Evolutionary conservation across 2,329 filamentous ascomycete species (phyloP), one percentile per base, ranked within the genome.

Genomic region (Pseudocercospora fijiensis): DNA sequence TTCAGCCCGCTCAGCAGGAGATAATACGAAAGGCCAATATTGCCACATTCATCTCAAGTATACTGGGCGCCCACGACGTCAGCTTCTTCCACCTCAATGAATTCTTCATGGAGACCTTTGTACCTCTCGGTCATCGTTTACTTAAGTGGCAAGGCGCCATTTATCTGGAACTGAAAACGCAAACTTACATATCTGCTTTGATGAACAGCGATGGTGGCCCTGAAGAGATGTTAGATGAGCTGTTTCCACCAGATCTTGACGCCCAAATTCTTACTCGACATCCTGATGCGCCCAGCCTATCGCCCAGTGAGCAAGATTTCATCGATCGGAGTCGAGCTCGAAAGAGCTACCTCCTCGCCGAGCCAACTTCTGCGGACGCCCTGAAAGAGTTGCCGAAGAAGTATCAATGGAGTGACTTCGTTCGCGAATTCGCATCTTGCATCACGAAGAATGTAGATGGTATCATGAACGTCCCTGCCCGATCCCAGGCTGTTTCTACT

Each of bases 161-260:
- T 26, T 87, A 84, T 68, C 79, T 89, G 13, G 86, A 88, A 65
- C 76, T 89, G 18, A 89, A 89, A 75, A 88, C 87, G 1, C 87
- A 89, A 72, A 85, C 86, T 13, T 89, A 87, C 70, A 85, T 89
- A 61, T 85, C 85, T 3, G 84, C 84, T 3, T 79, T 86, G 70
- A 82, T 84, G 67, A 84, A 82, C 69, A 82, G 81, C 47, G 82
- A 86, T 60, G 81, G 80, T 27, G 79, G 80, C 1, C 82, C 83
- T 56, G 83, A 85, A 20, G 82, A 86, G 47, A 78, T 87, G 27
- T 75, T 89, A 27, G 81, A 84, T 61, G 82, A 86, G 58, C 75
- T 88, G 0, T 89, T 89, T 69, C 86, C 86, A 0, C 74, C 80
- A 27, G 81, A 86, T 64, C 77, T 88, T 49, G 83, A 84, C 57